These are phyloP conservation scores for Dimocarpus longan DNA, from an alignment of 345 rosid species.

Conservation along the genomic window DNA sequence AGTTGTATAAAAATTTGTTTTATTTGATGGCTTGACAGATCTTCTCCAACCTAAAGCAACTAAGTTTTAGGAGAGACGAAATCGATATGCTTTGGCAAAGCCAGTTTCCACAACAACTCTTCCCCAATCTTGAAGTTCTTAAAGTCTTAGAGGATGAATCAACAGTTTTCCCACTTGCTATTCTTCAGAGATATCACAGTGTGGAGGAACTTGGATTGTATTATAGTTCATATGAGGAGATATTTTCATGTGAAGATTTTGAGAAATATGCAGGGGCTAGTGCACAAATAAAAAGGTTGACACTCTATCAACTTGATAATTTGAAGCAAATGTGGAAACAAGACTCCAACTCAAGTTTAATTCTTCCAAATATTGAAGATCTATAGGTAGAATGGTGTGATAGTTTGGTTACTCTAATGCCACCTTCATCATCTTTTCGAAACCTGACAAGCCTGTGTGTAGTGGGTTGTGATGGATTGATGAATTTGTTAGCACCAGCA, in stretches of 20 bases:
- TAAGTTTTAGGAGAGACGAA: neutral
- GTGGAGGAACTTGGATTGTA: neutral
- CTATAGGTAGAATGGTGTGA: neutral
- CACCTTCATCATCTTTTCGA: neutral
- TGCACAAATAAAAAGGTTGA: neutral
- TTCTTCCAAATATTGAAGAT: too few species aligned
- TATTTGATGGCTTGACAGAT: too few species aligned
- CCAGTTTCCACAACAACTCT: too few species aligned
- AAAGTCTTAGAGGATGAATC: neutral
- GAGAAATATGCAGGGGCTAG: too few species aligned
- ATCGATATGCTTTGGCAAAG: neutral
- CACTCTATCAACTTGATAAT: neutral
- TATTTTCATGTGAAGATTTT: conserved; percentile 15
- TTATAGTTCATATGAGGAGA: neutral
- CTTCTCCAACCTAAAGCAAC: neutral
- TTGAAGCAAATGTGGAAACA: neutral
- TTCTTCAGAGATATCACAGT: neutral
- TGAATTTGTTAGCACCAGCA: too few species aligned
- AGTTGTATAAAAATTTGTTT: too few species aligned
- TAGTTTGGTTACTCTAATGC: neutral
- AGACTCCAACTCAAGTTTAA: neutral
- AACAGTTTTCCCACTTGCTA: neutral
- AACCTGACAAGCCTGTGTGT: neutral
- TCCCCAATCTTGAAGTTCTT: neutral
- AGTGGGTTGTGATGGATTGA: neutral